Percentiles rank a stretch among this genome's conserved stretches.
Evolutionary conservation across 2,329 filamentous ascomycete genomes (phyloP).

Genomic region (Thelonectria discophora): DNA sequence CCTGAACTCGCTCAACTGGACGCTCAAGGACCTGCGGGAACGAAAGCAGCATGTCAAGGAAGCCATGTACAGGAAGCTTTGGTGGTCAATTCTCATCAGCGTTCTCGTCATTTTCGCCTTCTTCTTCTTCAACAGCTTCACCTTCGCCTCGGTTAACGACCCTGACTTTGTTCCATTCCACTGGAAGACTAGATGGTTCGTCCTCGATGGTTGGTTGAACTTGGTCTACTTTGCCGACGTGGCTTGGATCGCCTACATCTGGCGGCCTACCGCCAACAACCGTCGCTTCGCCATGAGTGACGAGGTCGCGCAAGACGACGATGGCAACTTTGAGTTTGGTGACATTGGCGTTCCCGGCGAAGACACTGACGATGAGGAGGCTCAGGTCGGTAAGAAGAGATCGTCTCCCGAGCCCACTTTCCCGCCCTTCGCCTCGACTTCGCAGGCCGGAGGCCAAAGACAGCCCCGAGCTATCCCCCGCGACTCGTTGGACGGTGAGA

Average conservation of each 20-base stretch:
- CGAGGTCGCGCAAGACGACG: constrained; percentile 97
- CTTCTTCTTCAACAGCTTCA: constrained; percentile 98
- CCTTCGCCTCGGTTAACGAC: constrained; percentile 84
- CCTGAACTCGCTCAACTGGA: constrained; percentile 90
- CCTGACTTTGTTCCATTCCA: constrained; percentile 94
- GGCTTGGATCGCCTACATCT: constrained; percentile 91
- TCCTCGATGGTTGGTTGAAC: constrained; percentile 97
- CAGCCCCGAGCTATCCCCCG: constrained; percentile 53
- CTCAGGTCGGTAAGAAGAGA: constrained; percentile 54
- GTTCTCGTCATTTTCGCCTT: constrained; percentile 97
- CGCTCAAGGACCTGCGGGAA: constrained; percentile 94
- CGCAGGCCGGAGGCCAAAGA: constrained; percentile 35
- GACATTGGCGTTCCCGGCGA: constrained; percentile 80
- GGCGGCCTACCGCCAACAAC: constrained; percentile 97
- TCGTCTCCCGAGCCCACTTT: constrained; percentile 37
- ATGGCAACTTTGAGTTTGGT: constrained; percentile 92
- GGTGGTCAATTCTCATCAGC: constrained; percentile 94
- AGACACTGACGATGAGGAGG: constrained; percentile 67
- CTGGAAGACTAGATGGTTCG: constrained; percentile 98
- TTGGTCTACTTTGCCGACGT: constrained; percentile 96
- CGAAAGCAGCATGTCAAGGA: constrained; percentile 95
- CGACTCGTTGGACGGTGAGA: constrained; percentile 81
- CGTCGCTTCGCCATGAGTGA: constrained; percentile 98
- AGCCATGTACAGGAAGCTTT: constrained; percentile 96
- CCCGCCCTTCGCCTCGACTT: constrained; percentile 35